Percentiles rank a stretch among this genome's conserved stretches.
Evolutionary conservation across 2,329 filamentous ascomycete genomes (phyloP).

Genomic region (Colletotrichum euphorbiae): DNA sequence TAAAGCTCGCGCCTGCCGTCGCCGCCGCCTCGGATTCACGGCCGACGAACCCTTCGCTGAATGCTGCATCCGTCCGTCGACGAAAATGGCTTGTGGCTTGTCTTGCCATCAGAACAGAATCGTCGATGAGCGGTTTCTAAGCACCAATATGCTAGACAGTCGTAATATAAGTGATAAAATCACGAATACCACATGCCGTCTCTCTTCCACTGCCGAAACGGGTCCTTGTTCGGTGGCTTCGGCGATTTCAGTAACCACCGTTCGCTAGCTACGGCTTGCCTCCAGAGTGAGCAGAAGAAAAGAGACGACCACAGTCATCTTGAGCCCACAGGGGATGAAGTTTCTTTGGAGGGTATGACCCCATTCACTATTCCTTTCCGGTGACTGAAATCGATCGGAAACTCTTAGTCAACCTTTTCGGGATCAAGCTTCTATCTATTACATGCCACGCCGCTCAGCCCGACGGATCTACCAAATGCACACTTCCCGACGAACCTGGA

Average conservation of each 20-base stretch:
- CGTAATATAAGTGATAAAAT: not conserved
- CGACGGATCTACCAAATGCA: conserved; percentile 4
- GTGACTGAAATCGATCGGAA: not conserved
- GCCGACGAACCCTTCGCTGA: conserved; percentile 8
- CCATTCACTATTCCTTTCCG: not conserved
- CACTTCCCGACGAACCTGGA: not conserved
- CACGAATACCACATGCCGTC: not conserved
- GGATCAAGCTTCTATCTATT: not conserved
- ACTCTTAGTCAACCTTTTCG: conserved; percentile 1
- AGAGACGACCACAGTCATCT: too few species aligned
- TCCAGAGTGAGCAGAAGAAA: not conserved
- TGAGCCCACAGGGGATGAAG: too few species aligned
- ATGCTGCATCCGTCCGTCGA: conserved; percentile 11
- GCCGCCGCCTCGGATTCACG: not conserved
- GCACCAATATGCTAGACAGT: not conserved
- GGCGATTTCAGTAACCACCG: not conserved
- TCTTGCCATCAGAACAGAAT: not conserved
- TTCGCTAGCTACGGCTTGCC: not conserved
- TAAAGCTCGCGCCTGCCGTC: not conserved
- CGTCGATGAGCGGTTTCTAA: conserved; percentile 3
- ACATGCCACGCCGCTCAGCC: not conserved
- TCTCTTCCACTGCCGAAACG: not conserved
- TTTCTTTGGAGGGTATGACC: not conserved
- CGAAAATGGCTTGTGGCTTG: conserved; percentile 1
- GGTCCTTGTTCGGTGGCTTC: conserved; percentile 39